A percentile compares a stretch with the other conserved stretches of the same genome.
These are phyloP conservation scores for Trametes elegans DNA, from an alignment of 768 basidiomycete genomes.

Conservation along the genomic window DNA sequence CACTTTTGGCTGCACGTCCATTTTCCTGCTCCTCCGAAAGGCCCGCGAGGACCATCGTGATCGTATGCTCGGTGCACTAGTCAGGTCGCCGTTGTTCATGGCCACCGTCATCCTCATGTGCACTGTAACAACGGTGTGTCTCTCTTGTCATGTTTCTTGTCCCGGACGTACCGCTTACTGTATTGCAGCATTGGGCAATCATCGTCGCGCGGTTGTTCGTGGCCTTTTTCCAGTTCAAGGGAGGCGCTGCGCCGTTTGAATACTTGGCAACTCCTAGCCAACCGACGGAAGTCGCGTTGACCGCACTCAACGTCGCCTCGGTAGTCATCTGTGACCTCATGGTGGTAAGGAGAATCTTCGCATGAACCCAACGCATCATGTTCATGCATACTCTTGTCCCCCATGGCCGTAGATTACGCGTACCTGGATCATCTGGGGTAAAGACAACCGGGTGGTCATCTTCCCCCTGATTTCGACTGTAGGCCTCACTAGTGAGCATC, in stretches of 20 bases:
- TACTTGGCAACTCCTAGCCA: conserved; percentile 1
- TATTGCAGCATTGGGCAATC: conserved; percentile 5
- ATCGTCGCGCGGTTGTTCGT: conserved; percentile 1
- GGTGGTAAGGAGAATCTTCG: not conserved
- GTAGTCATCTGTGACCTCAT: not conserved
- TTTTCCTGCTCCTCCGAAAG: not conserved
- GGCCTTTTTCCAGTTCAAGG: not conserved
- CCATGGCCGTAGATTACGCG: not conserved
- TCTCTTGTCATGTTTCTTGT: not conserved
- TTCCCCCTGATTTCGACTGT: not conserved
- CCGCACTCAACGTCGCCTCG: not conserved
- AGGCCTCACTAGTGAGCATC: not conserved
- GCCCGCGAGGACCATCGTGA: not conserved
- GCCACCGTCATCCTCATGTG: not conserved
- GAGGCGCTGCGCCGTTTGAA: not conserved
- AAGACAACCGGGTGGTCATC: not conserved
- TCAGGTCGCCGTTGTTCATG: not conserved
- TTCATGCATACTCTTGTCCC: not conserved
- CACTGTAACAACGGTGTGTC: not conserved
- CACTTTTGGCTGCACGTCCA: not conserved
- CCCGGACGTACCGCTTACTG: not conserved
- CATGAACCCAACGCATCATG: not conserved
- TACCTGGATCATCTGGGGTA: not conserved
- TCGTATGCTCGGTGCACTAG: not conserved
- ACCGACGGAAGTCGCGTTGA: not conserved